Evolutionary conservation across 73 alveolate species (phyloP).

Genomic region (Tetrahymena thermophila): DNA sequence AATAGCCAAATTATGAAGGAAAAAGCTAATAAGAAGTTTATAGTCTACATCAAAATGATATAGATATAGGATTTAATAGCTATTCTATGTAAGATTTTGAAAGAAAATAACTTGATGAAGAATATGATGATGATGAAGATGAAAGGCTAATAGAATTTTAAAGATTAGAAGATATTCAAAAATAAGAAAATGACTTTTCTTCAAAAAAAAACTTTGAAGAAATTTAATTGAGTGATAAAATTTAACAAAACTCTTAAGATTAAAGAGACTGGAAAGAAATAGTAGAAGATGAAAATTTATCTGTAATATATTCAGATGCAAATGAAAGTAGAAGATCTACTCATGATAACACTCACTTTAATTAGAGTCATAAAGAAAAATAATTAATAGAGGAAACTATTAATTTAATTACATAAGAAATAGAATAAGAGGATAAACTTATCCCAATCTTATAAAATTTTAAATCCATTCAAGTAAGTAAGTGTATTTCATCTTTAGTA

Average conservation of each 20-base stretch:
- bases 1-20: not conserved
- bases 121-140: not conserved
- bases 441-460: not conserved
- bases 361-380: not conserved
- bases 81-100: not conserved
- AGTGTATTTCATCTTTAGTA: not conserved
- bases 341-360: not conserved
- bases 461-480: not conserved
- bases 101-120: not conserved
- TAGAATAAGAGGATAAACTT: not conserved
- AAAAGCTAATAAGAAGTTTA: not conserved
- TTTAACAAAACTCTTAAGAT: not conserved
- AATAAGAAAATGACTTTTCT: not conserved
- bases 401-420: not conserved
- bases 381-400: not conserved
- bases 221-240: not conserved
- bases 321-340: not conserved
- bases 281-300: not conserved
- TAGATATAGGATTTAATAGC: not conserved
- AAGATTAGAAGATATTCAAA: not conserved
- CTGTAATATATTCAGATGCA: not conserved
- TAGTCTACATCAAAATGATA: not conserved
- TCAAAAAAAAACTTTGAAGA: not conserved
- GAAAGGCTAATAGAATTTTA: not conserved
- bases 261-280: not conserved